Evolutionary conservation across 192 early-diverging fungal genomes (phyloP).

Genomic region (Podila clonocystis): DNA sequence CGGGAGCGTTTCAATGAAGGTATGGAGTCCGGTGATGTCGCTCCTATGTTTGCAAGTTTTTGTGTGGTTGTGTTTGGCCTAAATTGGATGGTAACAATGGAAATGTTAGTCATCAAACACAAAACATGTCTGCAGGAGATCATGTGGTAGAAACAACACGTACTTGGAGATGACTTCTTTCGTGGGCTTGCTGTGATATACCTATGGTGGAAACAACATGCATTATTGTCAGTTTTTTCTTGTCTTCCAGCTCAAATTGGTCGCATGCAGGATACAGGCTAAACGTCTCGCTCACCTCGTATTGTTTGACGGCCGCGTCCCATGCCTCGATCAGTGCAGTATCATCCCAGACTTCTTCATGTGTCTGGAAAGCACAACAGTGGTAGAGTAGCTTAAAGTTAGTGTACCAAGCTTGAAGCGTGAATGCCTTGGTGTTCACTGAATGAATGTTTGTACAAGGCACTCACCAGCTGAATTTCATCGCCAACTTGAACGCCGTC

Average conservation of each 20-base stretch:
- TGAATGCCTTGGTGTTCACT: neutral
- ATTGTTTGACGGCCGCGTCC: slow-evolving; percentile 68
- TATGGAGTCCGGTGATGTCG: no score
- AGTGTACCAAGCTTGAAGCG: neutral
- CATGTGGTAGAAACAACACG: neutral
- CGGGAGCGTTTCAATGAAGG: no score
- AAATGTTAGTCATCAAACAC: neutral
- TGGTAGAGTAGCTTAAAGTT: neutral
- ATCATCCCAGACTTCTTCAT: slow-evolving; percentile 69
- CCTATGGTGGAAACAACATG: slow-evolving; percentile 20
- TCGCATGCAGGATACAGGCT: neutral
- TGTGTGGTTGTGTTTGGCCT: neutral
- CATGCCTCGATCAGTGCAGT: slow-evolving; percentile 68
- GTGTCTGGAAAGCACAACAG: slow-evolving; percentile 8
- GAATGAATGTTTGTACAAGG: neutral
- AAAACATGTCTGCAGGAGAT: neutral
- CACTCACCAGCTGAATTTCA: slow-evolving; percentile 26
- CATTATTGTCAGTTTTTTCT: slow-evolving; percentile 13
- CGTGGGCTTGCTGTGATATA: slow-evolving; percentile 13
- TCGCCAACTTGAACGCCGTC: slow-evolving; percentile 23
- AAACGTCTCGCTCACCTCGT: slow-evolving; percentile 44
- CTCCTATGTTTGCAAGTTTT: no score
- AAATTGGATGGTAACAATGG: neutral
- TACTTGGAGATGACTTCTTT: slow-evolving; percentile 17
- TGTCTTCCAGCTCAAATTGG: neutral